Evolutionary conservation across 306 rosid species (phyloP), one percentile per base, ranked within the genome.

Genomic region (Quillaja saponaria): DNA sequence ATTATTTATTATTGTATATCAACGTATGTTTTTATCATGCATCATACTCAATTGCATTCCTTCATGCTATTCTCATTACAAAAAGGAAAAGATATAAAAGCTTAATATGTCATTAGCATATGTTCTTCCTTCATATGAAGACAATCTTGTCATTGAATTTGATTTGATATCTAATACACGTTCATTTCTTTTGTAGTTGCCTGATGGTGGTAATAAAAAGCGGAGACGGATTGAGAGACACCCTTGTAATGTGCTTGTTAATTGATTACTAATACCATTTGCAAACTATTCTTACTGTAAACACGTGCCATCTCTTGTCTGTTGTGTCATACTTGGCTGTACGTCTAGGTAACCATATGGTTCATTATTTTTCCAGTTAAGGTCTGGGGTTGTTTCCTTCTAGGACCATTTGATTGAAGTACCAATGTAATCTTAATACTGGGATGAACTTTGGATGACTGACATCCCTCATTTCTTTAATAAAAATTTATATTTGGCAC

Each of bases 181-280:
- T 40, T 13, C 17, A 58, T 66, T 77, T 10, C 6, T 37, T 76
- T 67, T 74, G 76, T 90, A 88, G 31, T 25, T 25, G 91, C 55
- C 67, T 3, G 72, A 61, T 15, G 90, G 84, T 28, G 82, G 72
- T 47, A 80, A 57, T 14, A 70, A 75, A 54, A 91, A 85, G 82
- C 89, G 73, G 31, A 82, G 86, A 54, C 74, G 65, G 82, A 78
- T 84, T 10, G 88, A 78, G 57, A 73, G 61, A 77, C 83, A 46
- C 63, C 78, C 37, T 9, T 91, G 95, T 64, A 82, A 78, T 60
- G 94, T 91, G 60, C 84, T 84, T 37, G 74, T 84, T 41, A 70
- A 68, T 61, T 87, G 77, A 84, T 21, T 34, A 13, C 15, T 7
- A 39, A 8, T 39, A 39, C 31, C 31, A 2, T 25, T 25, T 25